Base-by-base conservation (phyloP, 345 rosid genomes). In the Anacardium occidentale region DNA sequence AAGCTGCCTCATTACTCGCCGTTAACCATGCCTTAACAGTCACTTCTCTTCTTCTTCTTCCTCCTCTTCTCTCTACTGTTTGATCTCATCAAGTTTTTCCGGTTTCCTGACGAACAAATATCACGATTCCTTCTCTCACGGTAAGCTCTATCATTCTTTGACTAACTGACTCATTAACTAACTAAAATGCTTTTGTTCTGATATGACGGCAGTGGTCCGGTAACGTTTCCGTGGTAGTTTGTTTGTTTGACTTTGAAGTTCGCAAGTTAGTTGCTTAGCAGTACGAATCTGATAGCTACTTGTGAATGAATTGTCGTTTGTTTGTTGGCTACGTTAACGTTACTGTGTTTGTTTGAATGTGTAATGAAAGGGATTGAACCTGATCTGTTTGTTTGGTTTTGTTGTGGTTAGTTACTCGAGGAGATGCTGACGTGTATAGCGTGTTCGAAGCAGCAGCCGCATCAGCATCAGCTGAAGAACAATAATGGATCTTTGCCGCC, bases 341-440 rank as follows among this genome's bases (percentile, higher is more conserved):
- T 24, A 18, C 24, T 21, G 22, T 66, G 34, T n/a, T 26, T 58
- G 29, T 65, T 24, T 45, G 67, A 22, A 26, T 45, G 58, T 56
- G 42, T 25, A 10, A 42, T 59, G 63, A n/a, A 52, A 29, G 44
- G 25, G 34, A 40, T 24, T 14, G 54, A 62, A 72, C 70, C 79
- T 75, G 78, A 83, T 77, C 76, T 74, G 71, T 25, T 26, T 14
- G 14, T 54, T 72, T 29, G 7, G 13, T 44, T 57, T 40, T 14
- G 69, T 62, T 77, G 75, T 67, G 50, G n/a, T 68, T 69, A 69
- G 56, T 80, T 51, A 22, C 5, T 18, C 62, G 74, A 59, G 76
- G 64, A 72, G 81, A 94, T 94, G 98, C 77, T 94, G 82, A 94
- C 98, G 56, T 94, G 98, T 78, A 87, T 94, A 76, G 83, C 91